Evolutionary conservation across 352 stramenopile species (phyloP), one percentile per base, ranked within the genome.

Genomic region (Paralagenidium karlingii): DNA sequence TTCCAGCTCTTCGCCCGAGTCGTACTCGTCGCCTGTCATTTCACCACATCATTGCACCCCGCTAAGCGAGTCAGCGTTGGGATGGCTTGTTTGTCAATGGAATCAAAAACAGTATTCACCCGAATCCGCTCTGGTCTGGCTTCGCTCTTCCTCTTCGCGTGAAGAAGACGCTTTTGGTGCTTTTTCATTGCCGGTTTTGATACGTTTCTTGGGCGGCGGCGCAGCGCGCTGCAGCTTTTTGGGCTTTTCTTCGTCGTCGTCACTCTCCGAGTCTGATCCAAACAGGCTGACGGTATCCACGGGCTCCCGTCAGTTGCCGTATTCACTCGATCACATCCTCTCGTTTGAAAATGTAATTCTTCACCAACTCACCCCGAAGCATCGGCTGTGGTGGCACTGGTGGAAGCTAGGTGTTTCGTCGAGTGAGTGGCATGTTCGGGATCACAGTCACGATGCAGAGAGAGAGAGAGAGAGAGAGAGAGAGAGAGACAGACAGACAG

Each of bases 201-300:
- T 30, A 33, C 64, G 63, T 32, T 83, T 86, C 6, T 51, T 15
- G 15, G 68, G 60, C 11, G 69, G 56, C 10, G 58, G 56, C 2
- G 60, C 52, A 8, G 41, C 53, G 10, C 36, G 40, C 32, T 58
- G 53, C 46, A 58, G 55, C 36, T 42, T 19, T 12, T 39, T 9
- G 38, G 34, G 19, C 24, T 24, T 50, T 51, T 45, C 7, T 24
- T 47, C 54, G n/a, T 87, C 75, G 0, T 81, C 71, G 15, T 88
- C 78, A 38, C 73, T 89, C 44, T 92, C 78, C 45, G 78, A 92
- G 45, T 92, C 78, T 24, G 78, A 92, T 29, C 76, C 78, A 54
- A 92, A 92, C 12, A 92, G 37, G 11, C 77, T 87, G 38, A 20
- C 19, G 22, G 19, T 7, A 33, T 33, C 15, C 28, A 33, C 15